Evolutionary conservation across 1,139 yeast species (phyloP), one percentile per base, ranked within the genome.

Genomic region (Meyerozyma sp.): DNA sequence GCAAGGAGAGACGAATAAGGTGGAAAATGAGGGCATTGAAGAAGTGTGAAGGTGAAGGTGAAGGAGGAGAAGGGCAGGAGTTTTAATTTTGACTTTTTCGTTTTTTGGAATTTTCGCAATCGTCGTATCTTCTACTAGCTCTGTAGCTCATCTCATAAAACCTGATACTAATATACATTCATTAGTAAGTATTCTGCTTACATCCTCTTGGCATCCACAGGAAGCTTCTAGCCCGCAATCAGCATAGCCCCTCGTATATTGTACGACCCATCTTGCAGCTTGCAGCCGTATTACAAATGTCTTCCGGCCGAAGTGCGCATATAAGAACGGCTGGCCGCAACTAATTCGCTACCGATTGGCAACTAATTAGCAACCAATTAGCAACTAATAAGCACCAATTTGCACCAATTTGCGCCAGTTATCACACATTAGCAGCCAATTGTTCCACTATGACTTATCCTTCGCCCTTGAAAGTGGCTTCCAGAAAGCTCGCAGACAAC

Each of bases 401-500:
- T n/a, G n/a, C n/a, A n/a, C n/a, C n/a, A n/a, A n/a, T n/a, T n/a
- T n/a, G n/a, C n/a, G n/a, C n/a, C n/a, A n/a, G n/a, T n/a, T n/a
- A n/a, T n/a, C n/a, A n/a, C n/a, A n/a, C n/a, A 11, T 27, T 11
- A 27, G 18, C 18, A 16, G 3, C 18, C 18, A 16, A 21, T 21
- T 21, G 3, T 21, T 21, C 5, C 8, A 21, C 34, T 7, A 30
- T 30, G 34, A 16, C 18, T 21, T 71, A 72, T 48, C 74, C 76
- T 20, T 46, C 50, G 14, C 65, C 68, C n/a, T 52, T 72, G 34
- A 62, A 66, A 45, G 65, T 66, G 1, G 67, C 68, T 21, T 63
- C 76, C 23, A 66, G 82, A 47, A 61, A 66, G 36, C 59, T 81
- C 36, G 62, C 80, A 5, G 70, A 73, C 2, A 62, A 68, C 42